These are phyloP conservation scores for Citrus glauca DNA, from an alignment of 345 rosid genomes.

Conservation along the genomic window DNA sequence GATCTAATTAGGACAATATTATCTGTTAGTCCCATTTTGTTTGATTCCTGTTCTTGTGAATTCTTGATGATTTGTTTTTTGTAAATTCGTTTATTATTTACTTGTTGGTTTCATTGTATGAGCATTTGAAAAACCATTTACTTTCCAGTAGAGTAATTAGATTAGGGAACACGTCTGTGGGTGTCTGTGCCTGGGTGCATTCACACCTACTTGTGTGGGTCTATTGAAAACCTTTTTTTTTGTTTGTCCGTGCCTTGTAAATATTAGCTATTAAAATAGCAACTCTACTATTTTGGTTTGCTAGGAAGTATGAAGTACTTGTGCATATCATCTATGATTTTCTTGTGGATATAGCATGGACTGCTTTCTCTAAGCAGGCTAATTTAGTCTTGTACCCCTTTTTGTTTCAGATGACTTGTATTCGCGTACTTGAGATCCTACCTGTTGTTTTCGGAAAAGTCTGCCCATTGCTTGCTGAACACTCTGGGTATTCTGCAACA, in stretches of 20 bases:
- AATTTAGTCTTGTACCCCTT: conserved; percentile 14
- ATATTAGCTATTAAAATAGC: background rate
- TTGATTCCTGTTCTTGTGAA: background rate
- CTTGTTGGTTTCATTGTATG: background rate
- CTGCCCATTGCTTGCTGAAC: conserved; percentile 24
- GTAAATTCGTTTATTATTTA: background rate
- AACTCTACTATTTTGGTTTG: background rate
- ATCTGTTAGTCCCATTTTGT: conserved; percentile 11
- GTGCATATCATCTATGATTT: conserved; percentile 8
- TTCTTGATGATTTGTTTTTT: background rate
- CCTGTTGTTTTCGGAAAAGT: conserved; percentile 67
- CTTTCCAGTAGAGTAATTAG: conserved; percentile 2
- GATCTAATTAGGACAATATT: conserved; percentile 4
- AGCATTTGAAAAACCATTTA: background rate
- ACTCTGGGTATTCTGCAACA: conserved; percentile 33
- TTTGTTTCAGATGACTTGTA: conserved; percentile 83
- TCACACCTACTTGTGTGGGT: background rate
- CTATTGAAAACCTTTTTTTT: background rate
- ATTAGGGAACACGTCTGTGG: background rate
- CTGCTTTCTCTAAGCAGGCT: conserved; percentile 4
- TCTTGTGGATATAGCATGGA: background rate
- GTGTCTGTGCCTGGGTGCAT: background rate
- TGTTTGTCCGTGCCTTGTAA: background rate
- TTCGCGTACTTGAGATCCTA: conserved; percentile 83
- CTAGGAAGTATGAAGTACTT: background rate